Evolutionary conservation across 805 yeast species (phyloP).

Genomic region (Ogataea paraovalis): DNA sequence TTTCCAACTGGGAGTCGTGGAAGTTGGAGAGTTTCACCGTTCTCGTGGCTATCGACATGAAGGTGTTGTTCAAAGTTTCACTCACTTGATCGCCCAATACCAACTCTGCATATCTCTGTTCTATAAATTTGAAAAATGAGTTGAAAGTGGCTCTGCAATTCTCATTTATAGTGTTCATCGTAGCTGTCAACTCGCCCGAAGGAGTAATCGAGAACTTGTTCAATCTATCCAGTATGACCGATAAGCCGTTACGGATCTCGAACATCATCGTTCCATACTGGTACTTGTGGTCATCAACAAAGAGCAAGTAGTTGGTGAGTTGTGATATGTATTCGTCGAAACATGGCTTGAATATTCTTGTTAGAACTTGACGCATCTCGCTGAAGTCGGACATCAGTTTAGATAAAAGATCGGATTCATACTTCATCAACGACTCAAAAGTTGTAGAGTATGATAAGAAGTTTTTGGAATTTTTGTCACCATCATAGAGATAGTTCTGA

Average conservation of each 20-base stretch:
- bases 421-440: constrained; percentile 9
- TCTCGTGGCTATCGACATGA: constrained; percentile 61
- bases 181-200: constrained; percentile 12
- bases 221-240: constrained; percentile 11
- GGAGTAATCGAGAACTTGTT: constrained; percentile 13
- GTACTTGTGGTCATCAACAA: constrained; percentile 38
- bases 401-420: constrained; percentile 19
- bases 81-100: constrained; percentile 56
- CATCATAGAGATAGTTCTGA: constrained; percentile 29
- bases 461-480: constrained; percentile 14
- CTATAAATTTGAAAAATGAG: constrained; percentile 56
- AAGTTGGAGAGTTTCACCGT: constrained; percentile 63
- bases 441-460: constrained; percentile 17
- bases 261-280: constrained; percentile 51
- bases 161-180: constrained; percentile 1
- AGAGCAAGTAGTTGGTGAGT: constrained; percentile 34
- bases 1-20: constrained; percentile 44
- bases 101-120: constrained; percentile 38
- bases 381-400: constrained; percentile 34
- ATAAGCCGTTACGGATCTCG: constrained; percentile 39
- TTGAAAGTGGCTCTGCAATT: constrained; percentile 40
- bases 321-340: constrained; percentile 38
- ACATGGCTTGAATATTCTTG: constrained; percentile 52
- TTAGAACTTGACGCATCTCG: constrained; percentile 44
- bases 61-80: constrained; percentile 35